Evolutionary conservation across 2,329 filamentous ascomycete species (phyloP).

Genomic region (Ilyonectria robusta): DNA sequence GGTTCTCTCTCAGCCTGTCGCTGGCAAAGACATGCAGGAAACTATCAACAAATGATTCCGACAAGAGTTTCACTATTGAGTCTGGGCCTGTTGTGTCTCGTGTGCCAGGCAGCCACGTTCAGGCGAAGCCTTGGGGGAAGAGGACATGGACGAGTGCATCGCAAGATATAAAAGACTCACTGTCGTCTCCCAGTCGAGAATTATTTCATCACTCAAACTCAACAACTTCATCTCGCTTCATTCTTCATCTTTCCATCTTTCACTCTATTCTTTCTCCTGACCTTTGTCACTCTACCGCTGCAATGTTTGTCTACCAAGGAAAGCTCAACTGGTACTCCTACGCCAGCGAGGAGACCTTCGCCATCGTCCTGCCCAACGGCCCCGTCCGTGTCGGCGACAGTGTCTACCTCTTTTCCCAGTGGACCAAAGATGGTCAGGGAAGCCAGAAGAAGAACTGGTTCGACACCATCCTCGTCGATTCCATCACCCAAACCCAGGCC

Average conservation of each 20-base stretch:
- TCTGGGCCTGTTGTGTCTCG: not conserved
- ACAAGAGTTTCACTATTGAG: too few species aligned
- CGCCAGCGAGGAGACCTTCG: slow-evolving; percentile 36
- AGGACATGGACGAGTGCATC: not conserved
- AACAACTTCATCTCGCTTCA: not conserved
- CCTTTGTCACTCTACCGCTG: not conserved
- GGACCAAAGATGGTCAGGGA: slow-evolving; percentile 29
- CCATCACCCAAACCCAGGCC: slow-evolving; percentile 12
- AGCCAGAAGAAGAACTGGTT: slow-evolving; percentile 39
- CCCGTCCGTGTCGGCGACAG: slow-evolving; percentile 38
- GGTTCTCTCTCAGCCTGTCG: not conserved
- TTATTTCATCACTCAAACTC: not conserved
- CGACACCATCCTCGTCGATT: slow-evolving; percentile 24
- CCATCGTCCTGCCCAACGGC: slow-evolving; percentile 36
- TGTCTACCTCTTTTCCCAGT: slow-evolving; percentile 42
- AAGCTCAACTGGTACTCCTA: slow-evolving; percentile 40
- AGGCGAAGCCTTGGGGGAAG: not conserved
- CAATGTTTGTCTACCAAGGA: slow-evolving; percentile 40
- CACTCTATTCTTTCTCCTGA: not conserved
- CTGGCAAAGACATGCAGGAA: not conserved
- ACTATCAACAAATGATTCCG: not conserved
- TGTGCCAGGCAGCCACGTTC: too few species aligned
- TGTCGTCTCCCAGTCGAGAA: not conserved
- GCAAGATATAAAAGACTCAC: not conserved
- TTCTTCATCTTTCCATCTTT: not conserved